Base-by-base conservation (phyloP, 805 yeast genomes). In the Sugiyamaella smithiae region DNA sequence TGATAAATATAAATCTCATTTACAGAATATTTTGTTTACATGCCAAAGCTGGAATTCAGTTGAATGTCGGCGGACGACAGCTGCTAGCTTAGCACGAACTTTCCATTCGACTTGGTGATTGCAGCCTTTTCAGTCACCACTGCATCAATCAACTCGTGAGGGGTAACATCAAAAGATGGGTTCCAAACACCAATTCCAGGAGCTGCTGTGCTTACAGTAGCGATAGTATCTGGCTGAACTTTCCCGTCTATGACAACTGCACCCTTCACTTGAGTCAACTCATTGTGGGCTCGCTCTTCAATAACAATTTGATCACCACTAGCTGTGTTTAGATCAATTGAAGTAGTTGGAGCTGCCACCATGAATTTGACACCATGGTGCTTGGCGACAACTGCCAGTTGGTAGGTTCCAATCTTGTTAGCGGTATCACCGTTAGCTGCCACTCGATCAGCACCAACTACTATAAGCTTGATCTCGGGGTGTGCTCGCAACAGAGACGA, bases 341-440 rank as follows among this genome's bases (percentile, higher is more conserved):
- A 88, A 0, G 97, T 89, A 40, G 79, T 85, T 44, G 98, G 98
- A 1, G 97, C 98, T 24, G 97, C 98, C 7, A 93, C 96, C 40
- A 88, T 81, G 59, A 93, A 91, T 62, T 84, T 84, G 58, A 90
- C 81, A 5, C 79, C 82, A 48, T 76, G 76, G 45, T 78, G 77
- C 51, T 82, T 76, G 16, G 95, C 83, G 50, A 88, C 70, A 9
- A 84, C 72, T 0, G 97, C 85, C 55, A 91, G 69, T 68, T 90
- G 97, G 68, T 81, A 87, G 0, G 98, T 93, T 19, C 99, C 99
- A 45, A 91, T 91, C 69, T 91, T 91, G 69, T 91, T 91, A 1
- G 98, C 98, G 25, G 96, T 82, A 63, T 91, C 99, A 45, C 99
- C 99, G 64, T 91, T 91, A 24, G 76, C 73, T 2, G 90, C 97